These are phyloP conservation scores for Gossypium laxum DNA, from an alignment of 441 rosid species.

Conservation along the genomic window DNA sequence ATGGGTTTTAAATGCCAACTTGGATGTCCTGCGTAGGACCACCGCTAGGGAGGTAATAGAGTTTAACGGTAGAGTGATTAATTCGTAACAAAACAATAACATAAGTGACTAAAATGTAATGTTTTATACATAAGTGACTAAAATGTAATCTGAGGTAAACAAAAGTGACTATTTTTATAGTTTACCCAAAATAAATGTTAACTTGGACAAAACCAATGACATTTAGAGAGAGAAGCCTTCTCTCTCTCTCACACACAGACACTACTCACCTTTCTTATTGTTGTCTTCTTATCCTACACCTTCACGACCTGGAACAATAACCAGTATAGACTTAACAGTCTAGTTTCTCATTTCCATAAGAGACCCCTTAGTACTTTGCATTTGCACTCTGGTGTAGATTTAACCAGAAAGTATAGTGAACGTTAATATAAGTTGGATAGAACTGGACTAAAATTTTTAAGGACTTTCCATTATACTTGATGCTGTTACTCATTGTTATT, in stretches of 20 bases:
- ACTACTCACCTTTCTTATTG: conserved; percentile 21
- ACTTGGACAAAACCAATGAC: conserved; percentile 5
- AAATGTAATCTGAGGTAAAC: too few species aligned
- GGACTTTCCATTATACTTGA: conserved; percentile 25
- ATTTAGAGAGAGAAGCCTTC: neutral
- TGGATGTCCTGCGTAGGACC: too few species aligned
- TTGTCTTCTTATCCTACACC: conserved; percentile 22
- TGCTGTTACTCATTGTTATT: conserved; percentile 25
- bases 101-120: too few species aligned
- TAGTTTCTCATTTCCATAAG: neutral
- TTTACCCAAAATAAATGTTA: neutral
- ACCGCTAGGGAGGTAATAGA: too few species aligned
- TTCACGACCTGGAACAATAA: neutral
- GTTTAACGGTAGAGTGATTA: too few species aligned
- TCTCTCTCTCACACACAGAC: conserved; percentile 9
- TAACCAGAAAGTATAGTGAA: conserved; percentile 15
- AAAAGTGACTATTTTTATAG: too few species aligned
- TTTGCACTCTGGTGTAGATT: conserved; percentile 14
- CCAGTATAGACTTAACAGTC: neutral
- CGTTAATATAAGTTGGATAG: conserved; percentile 28
- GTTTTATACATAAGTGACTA: too few species aligned
- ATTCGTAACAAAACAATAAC: too few species aligned
- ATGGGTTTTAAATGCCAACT: too few species aligned
- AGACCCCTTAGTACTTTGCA: conserved; percentile 7
- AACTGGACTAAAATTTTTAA: conserved; percentile 14